Evolutionary conservation across 805 yeast species (phyloP).

Genomic region (Huiozyma sinensis): DNA sequence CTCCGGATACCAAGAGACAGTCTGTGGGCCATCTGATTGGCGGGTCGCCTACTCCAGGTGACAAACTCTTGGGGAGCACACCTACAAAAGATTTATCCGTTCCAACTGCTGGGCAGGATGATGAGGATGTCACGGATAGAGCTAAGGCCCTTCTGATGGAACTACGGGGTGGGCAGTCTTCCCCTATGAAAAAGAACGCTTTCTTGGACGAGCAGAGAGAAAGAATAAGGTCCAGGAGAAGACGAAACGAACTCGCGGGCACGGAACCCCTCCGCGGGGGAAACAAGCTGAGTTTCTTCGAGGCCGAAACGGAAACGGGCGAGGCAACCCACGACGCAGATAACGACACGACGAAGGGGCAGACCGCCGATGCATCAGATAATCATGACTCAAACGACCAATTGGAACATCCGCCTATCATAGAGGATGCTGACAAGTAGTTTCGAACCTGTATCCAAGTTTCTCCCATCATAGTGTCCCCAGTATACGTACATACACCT

Average conservation of each 20-base stretch:
- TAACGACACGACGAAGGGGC: no score
- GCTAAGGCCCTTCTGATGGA: constrained; percentile 58
- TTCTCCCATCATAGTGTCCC: no score
- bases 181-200: constrained; percentile 16
- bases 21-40: neutral
- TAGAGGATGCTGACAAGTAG: no score
- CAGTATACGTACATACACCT: no score
- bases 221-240: constrained; percentile 20
- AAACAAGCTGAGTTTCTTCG: constrained; percentile 12
- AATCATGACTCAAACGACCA: no score
- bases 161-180: constrained; percentile 36
- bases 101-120: constrained; percentile 6
- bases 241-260: constrained; percentile 8
- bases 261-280: constrained; percentile 3
- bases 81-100: neutral
- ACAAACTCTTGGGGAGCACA: neutral
- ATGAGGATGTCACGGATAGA: constrained; percentile 31
- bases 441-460: no score
- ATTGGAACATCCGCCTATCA: no score
- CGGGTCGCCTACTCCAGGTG: constrained; percentile 5
- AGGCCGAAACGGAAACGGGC: neutral
- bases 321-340: no score
- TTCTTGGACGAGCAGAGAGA: constrained; percentile 20
- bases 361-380: no score
- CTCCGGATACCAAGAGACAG: constrained; percentile 14